phyloP scores from a whole-genome alignment of 148 eudicot species.

The Spergularia marina region DNA sequence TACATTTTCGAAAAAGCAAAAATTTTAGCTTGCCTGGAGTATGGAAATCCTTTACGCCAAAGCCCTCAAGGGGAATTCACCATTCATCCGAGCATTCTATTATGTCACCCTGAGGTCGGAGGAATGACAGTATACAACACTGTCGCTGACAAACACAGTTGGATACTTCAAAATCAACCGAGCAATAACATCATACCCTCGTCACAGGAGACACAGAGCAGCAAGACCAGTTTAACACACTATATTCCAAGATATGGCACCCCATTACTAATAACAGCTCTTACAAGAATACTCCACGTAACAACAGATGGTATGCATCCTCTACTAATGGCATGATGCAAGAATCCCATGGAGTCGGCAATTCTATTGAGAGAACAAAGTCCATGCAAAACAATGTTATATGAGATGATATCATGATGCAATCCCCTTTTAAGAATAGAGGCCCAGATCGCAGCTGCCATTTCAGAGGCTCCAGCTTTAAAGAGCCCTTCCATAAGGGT shows the following conservation, averaged over 20 bases:
- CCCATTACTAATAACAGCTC: conserved; percentile 48
- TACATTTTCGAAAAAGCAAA: background rate
- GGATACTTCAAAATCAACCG: background rate
- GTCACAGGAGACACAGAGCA: background rate
- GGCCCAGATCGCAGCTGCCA: conserved; percentile 72
- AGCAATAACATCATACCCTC: background rate
- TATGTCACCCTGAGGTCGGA: background rate
- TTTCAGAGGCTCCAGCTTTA: conserved; percentile 49
- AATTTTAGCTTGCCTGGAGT: background rate
- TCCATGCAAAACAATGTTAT: conserved; percentile 76
- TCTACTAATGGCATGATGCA: conserved; percentile 55
- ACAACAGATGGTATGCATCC: conserved; percentile 54
- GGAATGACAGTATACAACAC: background rate
- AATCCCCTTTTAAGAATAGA: conserved; percentile 52
- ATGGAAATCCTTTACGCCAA: background rate
- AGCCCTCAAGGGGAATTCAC: background rate
- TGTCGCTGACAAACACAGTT: background rate
- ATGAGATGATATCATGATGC: conserved; percentile 79
- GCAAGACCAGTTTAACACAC: background rate
- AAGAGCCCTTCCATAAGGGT: conserved; percentile 86
- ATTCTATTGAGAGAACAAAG: conserved; percentile 64
- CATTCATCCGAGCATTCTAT: background rate
- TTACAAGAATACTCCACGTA: conserved; percentile 87
- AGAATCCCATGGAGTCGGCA: conserved; percentile 49
- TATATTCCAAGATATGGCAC: conserved; percentile 14